Conservation (phyloP, 1,284 basidiomycete genomes). For the Boletellus sp. region DNA sequence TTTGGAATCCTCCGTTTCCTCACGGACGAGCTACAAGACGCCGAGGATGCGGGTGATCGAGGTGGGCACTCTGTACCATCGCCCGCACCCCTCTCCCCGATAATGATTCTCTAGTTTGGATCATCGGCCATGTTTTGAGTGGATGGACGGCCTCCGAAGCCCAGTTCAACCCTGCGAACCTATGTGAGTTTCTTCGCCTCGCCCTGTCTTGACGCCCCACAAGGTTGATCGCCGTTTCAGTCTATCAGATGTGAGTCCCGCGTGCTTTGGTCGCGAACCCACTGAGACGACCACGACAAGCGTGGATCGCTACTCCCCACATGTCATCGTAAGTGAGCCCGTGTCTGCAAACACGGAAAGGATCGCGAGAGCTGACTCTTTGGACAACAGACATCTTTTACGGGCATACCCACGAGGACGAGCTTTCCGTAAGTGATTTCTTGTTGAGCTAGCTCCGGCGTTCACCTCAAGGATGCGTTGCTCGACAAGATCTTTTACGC, state of each 20-base stretch:
- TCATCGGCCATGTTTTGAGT: slow-evolving; percentile 26
- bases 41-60: slow-evolving; percentile 64
- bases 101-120: slow-evolving; percentile 54
- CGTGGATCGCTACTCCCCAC: background rate
- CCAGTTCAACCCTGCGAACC: slow-evolving; percentile 55
- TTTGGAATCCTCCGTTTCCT: slow-evolving; percentile 74
- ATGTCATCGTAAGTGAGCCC: background rate
- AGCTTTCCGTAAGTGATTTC: slow-evolving; percentile 48
- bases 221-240: background rate
- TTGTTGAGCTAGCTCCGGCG: background rate
- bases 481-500: slow-evolving; percentile 39
- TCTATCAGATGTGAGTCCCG: background rate
- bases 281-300: background rate
- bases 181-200: slow-evolving; percentile 48
- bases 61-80: slow-evolving; percentile 34
- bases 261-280: background rate
- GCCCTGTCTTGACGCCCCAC: background rate
- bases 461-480: background rate
- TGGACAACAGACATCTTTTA: slow-evolving; percentile 60
- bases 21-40: slow-evolving; percentile 75
- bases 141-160: slow-evolving; percentile 53
- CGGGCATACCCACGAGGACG: slow-evolving; percentile 80
- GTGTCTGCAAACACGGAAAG: too few species aligned
- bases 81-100: background rate
- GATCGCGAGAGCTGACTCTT: background rate